phyloP scores from a whole-genome alignment of 345 rosid species.

The Excoecaria agallocha region DNA sequence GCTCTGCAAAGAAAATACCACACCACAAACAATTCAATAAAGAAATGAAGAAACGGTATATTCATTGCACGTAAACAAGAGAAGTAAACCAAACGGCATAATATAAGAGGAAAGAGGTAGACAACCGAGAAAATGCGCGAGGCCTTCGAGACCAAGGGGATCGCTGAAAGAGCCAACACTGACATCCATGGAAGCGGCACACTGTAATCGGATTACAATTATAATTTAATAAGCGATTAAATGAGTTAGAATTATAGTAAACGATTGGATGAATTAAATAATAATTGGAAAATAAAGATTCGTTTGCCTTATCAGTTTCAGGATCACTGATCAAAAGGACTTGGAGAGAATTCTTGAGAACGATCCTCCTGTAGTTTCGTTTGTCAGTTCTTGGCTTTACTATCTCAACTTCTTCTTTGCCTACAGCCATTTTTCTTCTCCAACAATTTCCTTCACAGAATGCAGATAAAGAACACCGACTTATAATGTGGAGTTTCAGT shows the following conservation, averaged over 20 bases:
- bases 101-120: background rate
- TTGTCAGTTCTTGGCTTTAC: constrained; percentile 71
- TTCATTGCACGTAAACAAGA: background rate
- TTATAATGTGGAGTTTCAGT: no score
- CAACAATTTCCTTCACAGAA: no score
- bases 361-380: constrained; percentile 66
- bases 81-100: background rate
- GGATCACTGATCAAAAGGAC: constrained; percentile 84
- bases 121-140: constrained; percentile 89
- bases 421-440: constrained; percentile 51
- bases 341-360: constrained; percentile 66
- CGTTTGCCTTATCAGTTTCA: constrained; percentile 70
- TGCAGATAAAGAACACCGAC: no score
- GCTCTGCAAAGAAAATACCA: constrained; percentile 48
- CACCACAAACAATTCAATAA: constrained; percentile 2
- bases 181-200: constrained; percentile 93
- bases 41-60: background rate
- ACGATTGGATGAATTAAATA: background rate
- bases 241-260: background rate
- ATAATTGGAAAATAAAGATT: background rate
- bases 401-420: constrained; percentile 46
- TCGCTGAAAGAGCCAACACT: constrained; percentile 75
- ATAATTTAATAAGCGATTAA: background rate
- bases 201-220: constrained; percentile 33
- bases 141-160: constrained; percentile 84